phyloP scores from a whole-genome alignment of 768 basidiomycete species.

The Xerocomellus intermedius region DNA sequence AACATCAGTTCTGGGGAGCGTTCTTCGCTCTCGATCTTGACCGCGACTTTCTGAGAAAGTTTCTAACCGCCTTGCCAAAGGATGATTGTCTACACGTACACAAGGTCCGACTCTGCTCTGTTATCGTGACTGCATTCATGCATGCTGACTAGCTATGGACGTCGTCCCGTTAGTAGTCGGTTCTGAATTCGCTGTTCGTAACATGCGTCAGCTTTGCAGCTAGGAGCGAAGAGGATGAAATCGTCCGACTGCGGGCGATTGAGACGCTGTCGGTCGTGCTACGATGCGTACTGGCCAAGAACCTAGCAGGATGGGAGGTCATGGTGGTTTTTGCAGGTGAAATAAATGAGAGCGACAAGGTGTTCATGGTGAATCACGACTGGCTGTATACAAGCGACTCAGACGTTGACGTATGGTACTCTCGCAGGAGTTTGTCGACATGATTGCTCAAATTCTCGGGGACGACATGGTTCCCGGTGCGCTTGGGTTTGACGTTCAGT shows the following conservation, averaged over 20 bases:
- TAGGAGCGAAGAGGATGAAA: slow-evolving; percentile 23
- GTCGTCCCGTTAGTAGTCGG: slow-evolving; percentile 43
- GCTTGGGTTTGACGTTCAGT: not conserved
- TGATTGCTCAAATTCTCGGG: slow-evolving; percentile 46
- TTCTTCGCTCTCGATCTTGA: slow-evolving; percentile 55
- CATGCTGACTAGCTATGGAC: slow-evolving; percentile 12
- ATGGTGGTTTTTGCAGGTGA: slow-evolving; percentile 69
- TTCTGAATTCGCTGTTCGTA: slow-evolving; percentile 46
- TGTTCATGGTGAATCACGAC: slow-evolving; percentile 47
- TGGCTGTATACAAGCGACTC: not conserved
- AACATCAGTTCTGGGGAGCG: slow-evolving; percentile 50
- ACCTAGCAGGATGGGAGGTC: slow-evolving; percentile 65
- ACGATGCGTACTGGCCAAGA: slow-evolving; percentile 52
- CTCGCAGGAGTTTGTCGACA: slow-evolving; percentile 49
- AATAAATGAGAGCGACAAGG: slow-evolving; percentile 52
- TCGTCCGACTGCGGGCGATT: slow-evolving; percentile 40
- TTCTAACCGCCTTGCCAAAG: slow-evolving; percentile 43
- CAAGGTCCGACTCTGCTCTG: slow-evolving; percentile 42
- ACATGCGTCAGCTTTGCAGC: slow-evolving; percentile 44
- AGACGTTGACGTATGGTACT: not conserved
- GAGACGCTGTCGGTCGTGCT: slow-evolving; percentile 50
- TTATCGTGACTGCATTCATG: not conserved
- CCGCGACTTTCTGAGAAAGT: slow-evolving; percentile 40
- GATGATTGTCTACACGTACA: slow-evolving; percentile 47
- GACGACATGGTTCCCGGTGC: slow-evolving; percentile 41